A percentile compares a stretch with the other conserved stretches of the same genome.
phyloP scores from a whole-genome alignment of 2,329 filamentous ascomycete genomes.

The Thermochaetoides dissita region DNA sequence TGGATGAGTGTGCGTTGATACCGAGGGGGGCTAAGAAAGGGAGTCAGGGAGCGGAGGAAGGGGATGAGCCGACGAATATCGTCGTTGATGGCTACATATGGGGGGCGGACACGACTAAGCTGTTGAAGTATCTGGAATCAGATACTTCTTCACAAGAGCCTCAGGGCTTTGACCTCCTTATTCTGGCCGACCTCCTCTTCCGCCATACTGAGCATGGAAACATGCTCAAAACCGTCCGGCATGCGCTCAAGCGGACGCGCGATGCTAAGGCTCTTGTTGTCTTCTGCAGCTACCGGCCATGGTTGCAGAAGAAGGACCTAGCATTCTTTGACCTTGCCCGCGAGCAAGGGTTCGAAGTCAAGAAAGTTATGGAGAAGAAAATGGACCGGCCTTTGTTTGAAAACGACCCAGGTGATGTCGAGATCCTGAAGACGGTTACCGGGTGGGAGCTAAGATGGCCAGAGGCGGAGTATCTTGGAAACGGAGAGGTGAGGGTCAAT shows the following conservation, averaged over 20 bases:
- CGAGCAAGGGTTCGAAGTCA: slow-evolving; percentile 58
- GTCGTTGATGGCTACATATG: slow-evolving; percentile 66
- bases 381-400: slow-evolving; percentile 84
- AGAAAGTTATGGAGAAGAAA: slow-evolving; percentile 63
- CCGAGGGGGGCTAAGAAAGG: slow-evolving; percentile 17
- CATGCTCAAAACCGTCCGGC: slow-evolving; percentile 56
- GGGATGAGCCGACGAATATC: slow-evolving; percentile 24
- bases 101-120: slow-evolving; percentile 49
- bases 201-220: slow-evolving; percentile 77
- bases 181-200: slow-evolving; percentile 82
- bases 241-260: slow-evolving; percentile 44
- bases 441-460: slow-evolving; percentile 63
- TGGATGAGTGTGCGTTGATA: slow-evolving; percentile 39
- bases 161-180: slow-evolving; percentile 59
- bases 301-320: slow-evolving; percentile 73
- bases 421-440: slow-evolving; percentile 67
- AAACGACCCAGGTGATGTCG: slow-evolving; percentile 72
- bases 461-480: slow-evolving; percentile 17
- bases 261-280: slow-evolving; percentile 65
- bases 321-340: slow-evolving; percentile 70
- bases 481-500: neutral
- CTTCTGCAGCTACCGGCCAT: slow-evolving; percentile 88
- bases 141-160: slow-evolving; percentile 2
- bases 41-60: slow-evolving; percentile 24
- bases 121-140: slow-evolving; percentile 41